phyloP scores from a whole-genome alignment of 352 stramenopile genomes.

The Pythium dissotocum region DNA sequence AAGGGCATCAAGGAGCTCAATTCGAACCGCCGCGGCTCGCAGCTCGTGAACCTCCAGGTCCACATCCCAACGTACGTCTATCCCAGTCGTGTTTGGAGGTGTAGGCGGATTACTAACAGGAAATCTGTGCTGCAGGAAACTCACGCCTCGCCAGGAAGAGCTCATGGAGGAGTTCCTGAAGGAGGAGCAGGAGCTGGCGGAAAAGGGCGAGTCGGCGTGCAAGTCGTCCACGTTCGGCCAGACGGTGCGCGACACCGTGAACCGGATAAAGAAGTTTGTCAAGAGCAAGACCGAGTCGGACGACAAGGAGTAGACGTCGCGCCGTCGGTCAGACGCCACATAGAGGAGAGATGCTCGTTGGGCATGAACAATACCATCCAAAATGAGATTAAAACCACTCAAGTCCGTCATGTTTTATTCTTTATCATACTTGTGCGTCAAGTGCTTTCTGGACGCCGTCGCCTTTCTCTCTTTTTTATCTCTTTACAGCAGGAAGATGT shows the following conservation, averaged over 20 bases:
- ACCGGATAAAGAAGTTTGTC: conserved; percentile 90
- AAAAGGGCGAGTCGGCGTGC: conserved; percentile 72
- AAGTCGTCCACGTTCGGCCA: conserved; percentile 84
- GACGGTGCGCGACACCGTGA: conserved; percentile 79
- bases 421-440: background rate
- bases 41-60: conserved; percentile 97
- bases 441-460: too few relatives aligned
- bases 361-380: background rate
- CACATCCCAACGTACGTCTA: conserved; percentile 90
- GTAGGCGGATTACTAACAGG: background rate
- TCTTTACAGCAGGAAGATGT: conserved; percentile 82
- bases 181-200: conserved; percentile 71
- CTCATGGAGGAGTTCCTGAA: conserved; percentile 96
- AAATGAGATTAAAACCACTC: background rate
- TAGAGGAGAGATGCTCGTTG: background rate
- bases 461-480: background rate
- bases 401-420: background rate
- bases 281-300: conserved; percentile 47
- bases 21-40: conserved; percentile 91
- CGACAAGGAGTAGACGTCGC: conserved; percentile 7
- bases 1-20: conserved; percentile 96
- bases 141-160: conserved; percentile 94
- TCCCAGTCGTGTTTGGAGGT: background rate
- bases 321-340: background rate
- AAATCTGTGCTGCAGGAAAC: conserved; percentile 42